These are phyloP conservation scores for Rauvolfia tetraphylla DNA, from an alignment of 257 asterid species.

Conservation along the genomic window DNA sequence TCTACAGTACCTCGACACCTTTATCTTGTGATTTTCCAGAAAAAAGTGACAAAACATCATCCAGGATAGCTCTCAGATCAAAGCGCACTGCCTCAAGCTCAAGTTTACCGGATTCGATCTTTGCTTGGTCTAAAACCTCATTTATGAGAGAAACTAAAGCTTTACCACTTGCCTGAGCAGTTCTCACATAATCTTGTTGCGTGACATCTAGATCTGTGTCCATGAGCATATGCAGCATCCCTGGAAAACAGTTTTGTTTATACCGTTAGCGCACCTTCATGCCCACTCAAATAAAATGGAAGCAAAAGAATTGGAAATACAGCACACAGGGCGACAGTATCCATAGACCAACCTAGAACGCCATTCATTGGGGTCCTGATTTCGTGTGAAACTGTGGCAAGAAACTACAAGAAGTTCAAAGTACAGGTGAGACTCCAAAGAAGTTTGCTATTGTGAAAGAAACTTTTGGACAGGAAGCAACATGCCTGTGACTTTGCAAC, in stretches of 20 bases:
- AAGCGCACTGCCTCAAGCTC: conserved; percentile 81
- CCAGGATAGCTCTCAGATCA: conserved; percentile 41
- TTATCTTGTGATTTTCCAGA: conserved; percentile 87
- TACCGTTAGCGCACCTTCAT: conserved; percentile 6
- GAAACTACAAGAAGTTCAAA: conserved; percentile 65
- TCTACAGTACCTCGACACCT: conserved; percentile 70
- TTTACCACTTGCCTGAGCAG: conserved; percentile 98
- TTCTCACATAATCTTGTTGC: conserved; percentile 89
- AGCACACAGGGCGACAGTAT: background rate
- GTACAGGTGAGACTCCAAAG: conserved; percentile 8
- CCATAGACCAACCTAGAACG: conserved; percentile 69
- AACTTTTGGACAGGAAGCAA: background rate
- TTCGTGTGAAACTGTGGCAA: conserved; percentile 98
- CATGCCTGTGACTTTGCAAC: conserved; percentile 84
- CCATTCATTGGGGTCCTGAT: conserved; percentile 99
- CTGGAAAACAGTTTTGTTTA: conserved; percentile 33
- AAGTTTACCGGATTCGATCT: conserved; percentile 97
- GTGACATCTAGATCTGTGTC: conserved; percentile 92
- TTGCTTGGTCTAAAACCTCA: conserved; percentile 92
- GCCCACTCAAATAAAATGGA: background rate
- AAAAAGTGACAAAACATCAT: conserved; percentile 58
- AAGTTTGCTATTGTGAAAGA: background rate
- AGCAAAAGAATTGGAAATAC: conserved; percentile 10
- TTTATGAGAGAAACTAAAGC: conserved; percentile 96
- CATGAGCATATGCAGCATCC: conserved; percentile 98